Conservation (phyloP, 2,329 filamentous ascomycete genomes). For the Blumeria graminis region DNA sequence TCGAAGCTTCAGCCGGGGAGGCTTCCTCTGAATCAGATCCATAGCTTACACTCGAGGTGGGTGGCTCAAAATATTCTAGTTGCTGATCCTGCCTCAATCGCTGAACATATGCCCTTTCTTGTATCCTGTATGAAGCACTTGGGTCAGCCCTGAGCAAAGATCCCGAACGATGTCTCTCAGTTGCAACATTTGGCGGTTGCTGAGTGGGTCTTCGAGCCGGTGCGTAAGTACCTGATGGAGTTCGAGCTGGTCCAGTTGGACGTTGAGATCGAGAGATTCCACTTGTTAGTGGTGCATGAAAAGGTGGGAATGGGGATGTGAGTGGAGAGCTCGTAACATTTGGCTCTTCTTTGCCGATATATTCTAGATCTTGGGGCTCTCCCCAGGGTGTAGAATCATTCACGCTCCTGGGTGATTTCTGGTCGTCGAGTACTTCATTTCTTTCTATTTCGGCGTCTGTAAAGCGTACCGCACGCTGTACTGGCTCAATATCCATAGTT, state of each 20-base stretch:
- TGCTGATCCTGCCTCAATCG: slow-evolving; percentile 59
- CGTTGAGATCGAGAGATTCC: slow-evolving; percentile 33
- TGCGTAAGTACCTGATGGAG: slow-evolving; percentile 60
- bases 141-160: slow-evolving; percentile 38
- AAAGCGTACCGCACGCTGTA: slow-evolving; percentile 32
- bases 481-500: slow-evolving; percentile 20
- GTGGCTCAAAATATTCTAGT: slow-evolving; percentile 28
- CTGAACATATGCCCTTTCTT: slow-evolving; percentile 89
- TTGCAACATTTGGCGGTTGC: slow-evolving; percentile 20
- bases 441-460: slow-evolving; percentile 23
- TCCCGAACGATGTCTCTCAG: slow-evolving; percentile 26
- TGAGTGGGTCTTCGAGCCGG: slow-evolving; percentile 29
- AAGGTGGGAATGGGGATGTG: slow-evolving; percentile 9
- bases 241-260: slow-evolving; percentile 43
- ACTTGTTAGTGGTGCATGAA: slow-evolving; percentile 19
- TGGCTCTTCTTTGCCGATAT: slow-evolving; percentile 4
- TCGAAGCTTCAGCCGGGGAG: slow-evolving; percentile 65
- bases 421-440: slow-evolving; percentile 19
- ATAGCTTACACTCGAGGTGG: slow-evolving; percentile 43
- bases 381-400: slow-evolving; percentile 25
- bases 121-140: slow-evolving; percentile 51
- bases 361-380: slow-evolving; percentile 11
- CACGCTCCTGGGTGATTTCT: slow-evolving; percentile 16
- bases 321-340: slow-evolving; percentile 4
- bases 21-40: slow-evolving; percentile 63